Base-by-base conservation (phyloP, 306 rosid species). In the Cucumis hystrix region DNA sequence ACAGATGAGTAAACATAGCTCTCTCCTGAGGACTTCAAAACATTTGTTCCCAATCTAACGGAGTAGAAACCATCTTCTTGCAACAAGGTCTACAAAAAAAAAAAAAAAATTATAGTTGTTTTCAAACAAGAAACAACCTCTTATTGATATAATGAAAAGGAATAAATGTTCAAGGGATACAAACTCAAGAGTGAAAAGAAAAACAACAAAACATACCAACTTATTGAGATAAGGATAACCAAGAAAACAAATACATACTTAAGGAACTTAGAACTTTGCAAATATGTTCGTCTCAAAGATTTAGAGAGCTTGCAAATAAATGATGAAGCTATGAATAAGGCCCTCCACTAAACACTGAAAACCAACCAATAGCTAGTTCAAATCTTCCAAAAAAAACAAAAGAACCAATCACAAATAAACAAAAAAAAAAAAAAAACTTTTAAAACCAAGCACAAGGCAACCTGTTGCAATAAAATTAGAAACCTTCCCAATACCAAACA, bases 11-110 rank as follows among this genome's bases (percentile, higher is more conserved):
- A 80, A 77, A 90, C 85, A 71, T 83, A 87, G 45, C 87, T 93
- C 82, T 84, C 82, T 40, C 93, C 97, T 3, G 97, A 89, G 74
- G 97, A 85, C 75, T 77, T 85, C 84, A 84, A 78, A 69, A 89
- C 92, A 86, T 87, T 89, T 81, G 96, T 92, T 47, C 97, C 90
- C 88, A 95, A 76, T 80, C 98, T 92, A 72, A 95, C 91, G 82
- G 75, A 88, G 75, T 90, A 95, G 85, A 95, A 95, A 82, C 89
- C 95, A 79, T 95, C 98, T 72, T 78, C 91, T 84, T 82, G 80
- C 88, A 92, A 84, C 76, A 92, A 84, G 25, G 79, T 81, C 97
- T 95, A 88, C 77, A 75, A 78, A 20, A 72, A 77, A 13, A 13
- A 49, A 10, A 43, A 12, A 12, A 47, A 12, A 47, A 12, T 12